Base-by-base conservation (phyloP, 116 monocot species). In the Zostera marina region DNA sequence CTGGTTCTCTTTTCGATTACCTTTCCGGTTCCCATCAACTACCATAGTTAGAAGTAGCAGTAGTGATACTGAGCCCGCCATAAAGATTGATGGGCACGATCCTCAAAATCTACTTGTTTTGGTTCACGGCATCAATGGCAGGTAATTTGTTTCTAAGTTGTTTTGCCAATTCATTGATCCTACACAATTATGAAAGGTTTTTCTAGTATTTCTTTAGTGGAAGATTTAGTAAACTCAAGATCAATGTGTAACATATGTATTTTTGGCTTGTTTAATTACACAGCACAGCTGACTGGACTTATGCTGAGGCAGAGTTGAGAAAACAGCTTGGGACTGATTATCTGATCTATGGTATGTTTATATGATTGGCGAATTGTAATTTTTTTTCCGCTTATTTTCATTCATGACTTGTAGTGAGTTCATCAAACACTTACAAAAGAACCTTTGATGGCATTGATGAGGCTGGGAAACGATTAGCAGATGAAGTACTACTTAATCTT, bases 41-140 rank as follows among this genome's bases (percentile, higher is more conserved):
- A 53, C 21, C 8, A 22, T 5, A 25, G 22, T 9, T 53, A 10
- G 11, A 5, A 12, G 25, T 23, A 24, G 13, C 24, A 53, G 22
- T 5, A 23, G 11, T 22, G 11, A 22, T 22, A 53, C 8, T 23
- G 23, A 23, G 11, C 9, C 20, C 53, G 1, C 53, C 11, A 11
- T 9, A 24, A 25, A 22, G 21, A 5, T 53, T 53, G 53, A 12
- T 1, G n/a, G 32, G 32, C 45, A 23, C 12, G 76, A 40, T 60
- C 92, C 76, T 48, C 81, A 83, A 58, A 87, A 92, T 78, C 92
- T 92, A 26, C 81, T 92, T 70, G 79, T 92, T 26, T 87, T 92
- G 72, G 92, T 92, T 48, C 92, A 92, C 70, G 92, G 92, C 47
- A 92, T 92, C 58, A n/a, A 83, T 52, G 72, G 83, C 12, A 81